Conservation (phyloP, 1,284 basidiomycete genomes). For the Moesziomyces sp. region DNA sequence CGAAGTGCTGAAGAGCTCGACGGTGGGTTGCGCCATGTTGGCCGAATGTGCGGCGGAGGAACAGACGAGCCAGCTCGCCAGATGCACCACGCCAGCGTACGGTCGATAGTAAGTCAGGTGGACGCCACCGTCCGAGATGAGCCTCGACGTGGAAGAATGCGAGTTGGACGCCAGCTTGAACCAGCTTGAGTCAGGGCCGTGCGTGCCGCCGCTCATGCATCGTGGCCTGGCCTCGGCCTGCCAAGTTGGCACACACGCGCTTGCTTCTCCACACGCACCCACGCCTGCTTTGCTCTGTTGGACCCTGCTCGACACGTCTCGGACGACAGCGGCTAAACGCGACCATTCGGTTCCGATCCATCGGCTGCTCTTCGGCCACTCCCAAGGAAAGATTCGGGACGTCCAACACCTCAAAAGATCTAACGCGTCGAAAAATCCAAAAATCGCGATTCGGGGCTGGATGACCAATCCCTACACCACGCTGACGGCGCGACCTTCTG, state of each 20-base stretch:
- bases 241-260: too few relatives aligned
- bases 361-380: background rate
- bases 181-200: background rate
- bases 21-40: constrained; percentile 38
- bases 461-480: background rate
- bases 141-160: background rate
- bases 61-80: background rate
- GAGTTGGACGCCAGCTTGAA: background rate
- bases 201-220: too few relatives aligned
- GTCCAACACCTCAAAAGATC: background rate
- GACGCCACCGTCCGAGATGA: background rate
- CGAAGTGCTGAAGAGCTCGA: constrained; percentile 67
- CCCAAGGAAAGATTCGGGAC: background rate
- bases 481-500: background rate
- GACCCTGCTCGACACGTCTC: background rate
- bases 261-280: background rate
- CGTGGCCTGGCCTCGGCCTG: background rate
- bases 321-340: background rate
- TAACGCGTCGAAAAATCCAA: background rate
- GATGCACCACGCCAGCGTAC: background rate
- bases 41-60: background rate
- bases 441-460: background rate
- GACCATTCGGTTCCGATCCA: background rate
- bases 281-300: background rate
- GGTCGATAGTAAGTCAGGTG: background rate